Conservation (phyloP, 768 basidiomycete genomes). For the Tylopilus rubrobrunneus region DNA sequence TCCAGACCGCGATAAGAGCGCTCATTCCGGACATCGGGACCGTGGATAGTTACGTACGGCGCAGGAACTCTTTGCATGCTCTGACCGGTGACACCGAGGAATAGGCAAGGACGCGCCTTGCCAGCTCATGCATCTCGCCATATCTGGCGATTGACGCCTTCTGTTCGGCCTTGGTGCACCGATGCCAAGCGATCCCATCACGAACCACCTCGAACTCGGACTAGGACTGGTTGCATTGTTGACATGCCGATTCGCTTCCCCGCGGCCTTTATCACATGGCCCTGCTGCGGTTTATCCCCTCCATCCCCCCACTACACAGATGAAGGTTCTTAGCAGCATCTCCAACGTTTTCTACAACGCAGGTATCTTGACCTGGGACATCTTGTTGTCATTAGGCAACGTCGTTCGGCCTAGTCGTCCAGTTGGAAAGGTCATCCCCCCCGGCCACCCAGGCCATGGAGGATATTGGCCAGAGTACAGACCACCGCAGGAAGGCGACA, state of each 20-base stretch:
- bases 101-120: too few species aligned
- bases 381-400: constrained; percentile 15
- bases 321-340: constrained; percentile 7
- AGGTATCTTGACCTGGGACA: constrained; percentile 6
- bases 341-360: background rate
- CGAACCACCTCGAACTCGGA: too few species aligned
- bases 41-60: too few species aligned
- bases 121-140: too few species aligned
- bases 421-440: constrained; percentile 49
- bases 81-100: too few species aligned
- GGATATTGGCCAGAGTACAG: constrained; percentile 69
- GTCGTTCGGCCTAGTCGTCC: constrained; percentile 25
- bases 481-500: constrained; percentile 57
- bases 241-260: background rate
- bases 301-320: background rate
- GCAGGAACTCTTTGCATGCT: too few species aligned
- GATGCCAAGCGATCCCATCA: too few species aligned
- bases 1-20: too few species aligned
- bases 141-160: too few species aligned
- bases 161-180: too few species aligned
- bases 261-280: constrained; percentile 4
- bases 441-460: constrained; percentile 48
- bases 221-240: too few species aligned
- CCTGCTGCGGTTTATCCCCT: background rate
- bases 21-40: too few species aligned